phyloP scores from a whole-genome alignment of 169 alveolate species.

The Miamiensis avidus region DNA sequence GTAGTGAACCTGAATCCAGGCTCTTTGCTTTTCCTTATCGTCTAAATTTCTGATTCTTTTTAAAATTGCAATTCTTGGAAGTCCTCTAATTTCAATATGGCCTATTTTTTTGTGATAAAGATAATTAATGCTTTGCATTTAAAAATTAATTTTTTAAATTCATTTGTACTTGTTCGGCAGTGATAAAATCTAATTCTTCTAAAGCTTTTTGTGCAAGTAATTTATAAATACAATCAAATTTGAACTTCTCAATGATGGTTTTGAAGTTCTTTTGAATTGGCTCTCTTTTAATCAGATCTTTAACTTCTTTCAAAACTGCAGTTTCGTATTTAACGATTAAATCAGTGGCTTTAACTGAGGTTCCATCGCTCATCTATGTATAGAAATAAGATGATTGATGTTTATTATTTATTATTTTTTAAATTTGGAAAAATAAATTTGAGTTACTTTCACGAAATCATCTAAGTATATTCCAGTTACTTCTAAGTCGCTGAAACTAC shows the following conservation, averaged over 20 bases:
- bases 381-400: too few species aligned
- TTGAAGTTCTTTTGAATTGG: conserved; percentile 83
- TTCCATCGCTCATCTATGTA: not conserved
- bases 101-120: too few species aligned
- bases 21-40: conserved; percentile 79
- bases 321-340: conserved; percentile 85
- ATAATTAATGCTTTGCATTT: too few species aligned
- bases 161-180: conserved; percentile 73
- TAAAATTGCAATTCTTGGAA: conserved; percentile 87
- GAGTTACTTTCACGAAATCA: conserved; percentile 70
- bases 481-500: conserved; percentile 86
- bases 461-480: conserved; percentile 88
- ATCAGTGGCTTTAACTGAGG: conserved; percentile 57
- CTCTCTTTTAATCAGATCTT: conserved; percentile 82
- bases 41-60: conserved; percentile 79
- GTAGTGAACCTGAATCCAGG: conserved; percentile 86
- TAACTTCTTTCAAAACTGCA: conserved; percentile 85
- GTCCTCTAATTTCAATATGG: conserved; percentile 85
- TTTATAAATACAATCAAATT: conserved; percentile 88
- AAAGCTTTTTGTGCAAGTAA: conserved; percentile 87
- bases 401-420: too few species aligned
- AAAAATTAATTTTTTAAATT: too few species aligned
- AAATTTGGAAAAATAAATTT: conserved; percentile 20
- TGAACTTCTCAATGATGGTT: conserved; percentile 76
- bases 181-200: conserved; percentile 81